Percentiles rank a stretch among this genome's conserved stretches.
phyloP scores from a whole-genome alignment of 331 rosid species.

The Stylosanthes scabra region DNA sequence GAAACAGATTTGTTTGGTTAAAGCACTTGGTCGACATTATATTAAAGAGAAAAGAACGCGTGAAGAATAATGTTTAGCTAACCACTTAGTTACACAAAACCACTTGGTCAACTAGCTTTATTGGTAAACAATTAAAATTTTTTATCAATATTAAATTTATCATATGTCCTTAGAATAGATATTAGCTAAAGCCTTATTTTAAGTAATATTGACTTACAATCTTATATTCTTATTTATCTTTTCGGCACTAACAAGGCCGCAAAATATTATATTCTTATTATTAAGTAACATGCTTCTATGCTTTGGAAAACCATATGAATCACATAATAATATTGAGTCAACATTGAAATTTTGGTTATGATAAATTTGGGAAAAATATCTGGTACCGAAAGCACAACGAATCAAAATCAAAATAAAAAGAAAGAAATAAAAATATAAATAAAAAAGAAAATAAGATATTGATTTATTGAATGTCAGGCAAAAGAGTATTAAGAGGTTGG shows the following conservation, averaged over 20 bases:
- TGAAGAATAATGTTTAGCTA: no score
- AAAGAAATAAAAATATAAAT: slow-evolving; percentile 10
- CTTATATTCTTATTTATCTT: background rate
- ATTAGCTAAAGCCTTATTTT: no score
- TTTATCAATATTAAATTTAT: no score
- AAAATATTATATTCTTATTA: background rate
- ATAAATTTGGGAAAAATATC: slow-evolving; percentile 14
- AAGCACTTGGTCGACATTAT: no score
- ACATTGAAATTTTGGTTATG: background rate
- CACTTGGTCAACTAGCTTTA: no score
- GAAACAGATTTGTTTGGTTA: no score
- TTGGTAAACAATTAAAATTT: no score
- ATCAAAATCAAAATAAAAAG: background rate
- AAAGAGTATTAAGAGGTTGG: slow-evolving; percentile 28
- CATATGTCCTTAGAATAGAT: no score
- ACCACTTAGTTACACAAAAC: no score
- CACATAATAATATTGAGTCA: background rate
- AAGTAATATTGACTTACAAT: no score
- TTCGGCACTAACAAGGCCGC: background rate
- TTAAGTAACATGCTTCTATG: background rate
- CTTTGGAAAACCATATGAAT: background rate
- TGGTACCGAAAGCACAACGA: slow-evolving; percentile 3
- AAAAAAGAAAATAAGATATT: background rate
- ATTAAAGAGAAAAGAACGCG: no score
- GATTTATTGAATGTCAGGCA: slow-evolving; percentile 38